Evolutionary conservation across 2,329 filamentous ascomycete species (phyloP).

Genomic region (Tolypocladium ovalisporum): DNA sequence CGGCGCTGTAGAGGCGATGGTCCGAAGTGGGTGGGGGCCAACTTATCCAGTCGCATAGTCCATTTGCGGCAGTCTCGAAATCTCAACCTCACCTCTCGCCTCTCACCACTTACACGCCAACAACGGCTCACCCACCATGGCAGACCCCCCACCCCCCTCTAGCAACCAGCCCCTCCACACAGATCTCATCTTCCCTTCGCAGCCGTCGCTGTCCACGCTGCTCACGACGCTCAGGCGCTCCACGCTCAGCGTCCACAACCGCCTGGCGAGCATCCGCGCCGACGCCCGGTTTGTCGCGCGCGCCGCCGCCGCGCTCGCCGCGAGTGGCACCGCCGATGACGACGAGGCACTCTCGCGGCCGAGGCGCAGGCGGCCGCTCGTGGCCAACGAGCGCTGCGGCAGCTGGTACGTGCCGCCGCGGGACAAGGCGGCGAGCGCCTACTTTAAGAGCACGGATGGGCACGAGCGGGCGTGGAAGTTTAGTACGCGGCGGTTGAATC

Average conservation of each 20-base stretch:
- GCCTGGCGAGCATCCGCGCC: slow-evolving; percentile 64
- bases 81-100: neutral
- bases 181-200: slow-evolving; percentile 38
- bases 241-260: slow-evolving; percentile 69
- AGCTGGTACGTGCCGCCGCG: slow-evolving; percentile 79
- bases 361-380: slow-evolving; percentile 46
- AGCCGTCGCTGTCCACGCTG: slow-evolving; percentile 57
- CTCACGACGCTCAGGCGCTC: slow-evolving; percentile 65
- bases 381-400: slow-evolving; percentile 91
- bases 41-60: too few species aligned
- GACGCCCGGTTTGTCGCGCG: slow-evolving; percentile 66
- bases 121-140: neutral
- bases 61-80: neutral
- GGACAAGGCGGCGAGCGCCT: slow-evolving; percentile 61
- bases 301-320: slow-evolving; percentile 40
- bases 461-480: slow-evolving; percentile 88
- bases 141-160: neutral
- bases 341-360: too few species aligned
- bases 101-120: neutral
- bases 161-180: slow-evolving; percentile 16
- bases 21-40: too few species aligned
- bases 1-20: too few species aligned
- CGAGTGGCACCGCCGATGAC: neutral
- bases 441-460: slow-evolving; percentile 97
- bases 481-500: slow-evolving; percentile 71